These are phyloP conservation scores for Candolleomyces aberdarensis DNA, from an alignment of 768 basidiomycete genomes.

Conservation along the genomic window DNA sequence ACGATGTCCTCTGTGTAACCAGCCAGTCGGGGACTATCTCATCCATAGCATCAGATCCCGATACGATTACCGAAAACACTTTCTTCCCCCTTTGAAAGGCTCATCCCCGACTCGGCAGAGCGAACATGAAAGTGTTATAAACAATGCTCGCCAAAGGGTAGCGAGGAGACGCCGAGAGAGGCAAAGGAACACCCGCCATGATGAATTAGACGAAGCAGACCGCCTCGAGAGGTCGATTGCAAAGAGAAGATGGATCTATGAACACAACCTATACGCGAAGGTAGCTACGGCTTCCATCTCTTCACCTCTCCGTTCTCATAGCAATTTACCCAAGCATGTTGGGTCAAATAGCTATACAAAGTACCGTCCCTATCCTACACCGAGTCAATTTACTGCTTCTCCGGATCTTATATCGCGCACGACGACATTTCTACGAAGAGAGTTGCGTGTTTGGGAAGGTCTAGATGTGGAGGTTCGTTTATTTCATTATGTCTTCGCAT, in stretches of 20 bases:
- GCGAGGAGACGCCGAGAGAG: constrained; percentile 29
- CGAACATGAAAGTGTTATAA: constrained; percentile 20
- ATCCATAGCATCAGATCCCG: constrained; percentile 79
- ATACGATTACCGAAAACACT: constrained; percentile 81
- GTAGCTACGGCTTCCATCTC: constrained; percentile 37
- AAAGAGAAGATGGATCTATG: constrained; percentile 76
- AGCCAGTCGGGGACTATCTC: constrained; percentile 64
- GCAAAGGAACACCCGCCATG: constrained; percentile 43
- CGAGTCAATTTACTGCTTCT: constrained; percentile 77
- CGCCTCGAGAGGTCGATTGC: constrained; percentile 73
- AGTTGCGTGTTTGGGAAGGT: constrained; percentile 83
- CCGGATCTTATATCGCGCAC: constrained; percentile 72
- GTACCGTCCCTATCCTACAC: constrained; percentile 88
- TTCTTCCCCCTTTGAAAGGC: constrained; percentile 60
- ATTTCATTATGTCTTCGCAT: not conserved
- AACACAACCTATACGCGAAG: constrained; percentile 80
- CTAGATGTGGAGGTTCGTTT: constrained; percentile 78
- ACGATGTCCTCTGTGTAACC: constrained; percentile 74
- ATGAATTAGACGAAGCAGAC: constrained; percentile 57
- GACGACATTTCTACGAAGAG: constrained; percentile 77
- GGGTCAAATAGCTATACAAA: constrained; percentile 85
- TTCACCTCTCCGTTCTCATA: constrained; percentile 5
- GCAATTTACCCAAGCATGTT: constrained; percentile 60
- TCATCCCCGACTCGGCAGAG: constrained; percentile 40
- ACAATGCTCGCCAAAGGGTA: constrained; percentile 24